These are phyloP conservation scores for Fusarium sp. DNA, from an alignment of 2,329 filamentous ascomycete genomes.

Conservation along the genomic window DNA sequence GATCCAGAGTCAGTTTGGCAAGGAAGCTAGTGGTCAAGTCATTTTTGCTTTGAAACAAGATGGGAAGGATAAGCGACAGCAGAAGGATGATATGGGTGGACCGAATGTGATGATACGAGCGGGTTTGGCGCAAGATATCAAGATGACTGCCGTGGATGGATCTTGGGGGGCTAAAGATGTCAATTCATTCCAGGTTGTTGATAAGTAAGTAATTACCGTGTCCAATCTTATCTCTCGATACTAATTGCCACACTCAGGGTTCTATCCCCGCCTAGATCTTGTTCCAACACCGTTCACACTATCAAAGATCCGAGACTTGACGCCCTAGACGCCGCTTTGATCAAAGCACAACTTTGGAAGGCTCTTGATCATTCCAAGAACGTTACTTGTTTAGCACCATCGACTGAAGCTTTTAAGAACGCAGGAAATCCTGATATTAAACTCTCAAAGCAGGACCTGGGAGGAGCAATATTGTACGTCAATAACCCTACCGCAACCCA, in stretches of 20 bases:
- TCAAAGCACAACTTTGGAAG: neutral
- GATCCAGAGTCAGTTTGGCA: conserved; percentile 23
- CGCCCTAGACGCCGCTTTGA: neutral
- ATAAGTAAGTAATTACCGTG: conserved; percentile 11
- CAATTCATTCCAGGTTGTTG: conserved; percentile 35
- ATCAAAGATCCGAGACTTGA: neutral
- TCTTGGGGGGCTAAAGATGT: conserved; percentile 29
- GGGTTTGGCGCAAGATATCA: conserved; percentile 33
- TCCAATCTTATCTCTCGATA: rapidly evolving
- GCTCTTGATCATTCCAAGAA: neutral
- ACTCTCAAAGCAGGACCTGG: neutral
- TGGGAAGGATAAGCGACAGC: neutral
- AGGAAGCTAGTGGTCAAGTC: conserved; percentile 25
- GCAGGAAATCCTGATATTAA: neutral
- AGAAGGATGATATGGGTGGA: conserved; percentile 2
- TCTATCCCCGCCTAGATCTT: conserved; percentile 24
- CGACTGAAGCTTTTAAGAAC: neutral
- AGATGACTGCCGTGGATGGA: conserved; percentile 39
- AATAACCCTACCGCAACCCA: no score
- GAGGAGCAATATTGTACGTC: neutral
- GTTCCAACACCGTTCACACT: neutral
- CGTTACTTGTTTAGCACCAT: neutral
- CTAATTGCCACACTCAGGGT: conserved; percentile 4
- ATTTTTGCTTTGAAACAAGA: conserved; percentile 19
- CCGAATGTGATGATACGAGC: conserved; percentile 21